A percentile compares a stretch with the other conserved stretches of the same genome.
phyloP scores from a whole-genome alignment of 352 stramenopile species.

The Pythium rhizo-oryzae region DNA sequence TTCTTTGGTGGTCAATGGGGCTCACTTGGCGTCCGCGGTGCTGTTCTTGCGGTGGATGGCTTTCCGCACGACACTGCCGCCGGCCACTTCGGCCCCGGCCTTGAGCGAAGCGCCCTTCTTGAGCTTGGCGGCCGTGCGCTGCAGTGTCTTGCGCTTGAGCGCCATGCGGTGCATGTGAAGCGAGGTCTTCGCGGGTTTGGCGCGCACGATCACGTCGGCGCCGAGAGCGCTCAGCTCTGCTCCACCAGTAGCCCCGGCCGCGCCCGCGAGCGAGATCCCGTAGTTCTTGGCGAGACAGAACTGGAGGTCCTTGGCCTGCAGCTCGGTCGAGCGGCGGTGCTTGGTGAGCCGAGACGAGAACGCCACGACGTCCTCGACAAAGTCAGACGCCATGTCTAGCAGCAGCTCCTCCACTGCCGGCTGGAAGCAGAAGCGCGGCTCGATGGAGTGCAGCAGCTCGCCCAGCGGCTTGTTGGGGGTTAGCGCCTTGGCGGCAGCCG shows the following conservation, averaged over 20 bases:
- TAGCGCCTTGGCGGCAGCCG: slow-evolving; percentile 52
- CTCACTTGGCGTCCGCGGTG: slow-evolving; percentile 40
- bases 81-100: slow-evolving; percentile 26
- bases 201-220: slow-evolving; percentile 57
- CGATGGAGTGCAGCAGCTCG: slow-evolving; percentile 68
- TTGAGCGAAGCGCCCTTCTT: slow-evolving; percentile 47
- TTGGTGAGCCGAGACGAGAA: slow-evolving; percentile 71
- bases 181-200: slow-evolving; percentile 71
- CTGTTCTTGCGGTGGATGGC: slow-evolving; percentile 56
- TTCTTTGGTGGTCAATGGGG: not conserved
- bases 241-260: not conserved
- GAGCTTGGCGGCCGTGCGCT: slow-evolving; percentile 56
- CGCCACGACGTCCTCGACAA: slow-evolving; percentile 74
- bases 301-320: slow-evolving; percentile 79
- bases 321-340: slow-evolving; percentile 71
- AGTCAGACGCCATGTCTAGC: slow-evolving; percentile 82
- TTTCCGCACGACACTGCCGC: slow-evolving; percentile 36
- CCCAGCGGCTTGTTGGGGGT: slow-evolving; percentile 72
- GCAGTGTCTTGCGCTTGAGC: slow-evolving; percentile 71
- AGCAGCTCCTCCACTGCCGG: slow-evolving; percentile 81
- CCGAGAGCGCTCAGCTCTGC: slow-evolving; percentile 50
- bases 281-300: slow-evolving; percentile 88
- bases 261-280: slow-evolving; percentile 74
- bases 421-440: slow-evolving; percentile 76
- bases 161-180: slow-evolving; percentile 84